Base-by-base conservation (phyloP, 129 eudicot genomes). In the Deinandra increscens region DNA sequence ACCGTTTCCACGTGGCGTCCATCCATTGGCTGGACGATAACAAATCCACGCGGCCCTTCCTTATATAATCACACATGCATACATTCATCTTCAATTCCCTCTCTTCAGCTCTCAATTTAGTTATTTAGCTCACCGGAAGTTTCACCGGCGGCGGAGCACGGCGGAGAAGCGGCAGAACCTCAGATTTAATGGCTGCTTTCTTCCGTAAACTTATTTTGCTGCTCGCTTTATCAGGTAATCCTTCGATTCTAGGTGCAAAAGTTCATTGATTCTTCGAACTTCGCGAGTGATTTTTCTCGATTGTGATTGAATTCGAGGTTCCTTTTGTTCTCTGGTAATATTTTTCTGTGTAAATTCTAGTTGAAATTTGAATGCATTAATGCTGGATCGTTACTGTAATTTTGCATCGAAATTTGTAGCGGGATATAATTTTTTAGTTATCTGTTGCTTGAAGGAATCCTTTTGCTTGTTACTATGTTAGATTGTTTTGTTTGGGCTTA, bases 181-280 rank as follows among this genome's bases (percentile, higher is more conserved):
- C n/a, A 42, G 17, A 41, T 11, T 5, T 64, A 77, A 85, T 85
- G 91, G 87, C 91, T 69, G 70, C 77, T 74, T 15, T 74, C 81
- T 82, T 77, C 78, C 70, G 54, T 74, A 34, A 79, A 68, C 77
- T 80, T 71, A 64, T 85, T 29, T 45, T 75, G 62, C 73, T 82
- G 53, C 78, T 85, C 68, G 33, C 69, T 45, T 36, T 80, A 51
- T 69, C 87, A 82, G 87, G 87, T 85, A 70, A 70, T 56, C 26
- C 7, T 20, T 23, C 18, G 18, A 63, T 51, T 17, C 1, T 44
- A 22, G 33, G 42, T 15, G 11, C 43, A 1, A 7, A 19, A 38
- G 43, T 18, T 22, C n/a, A 31, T 6, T 5, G 13, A 58, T 39
- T 49, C 4, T 17, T 58, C 14, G n/a, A 22, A 33, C 14, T 45